Conservation (phyloP, 192 early-diverging fungal genomes). For the Geosiphon pyriformis region DNA sequence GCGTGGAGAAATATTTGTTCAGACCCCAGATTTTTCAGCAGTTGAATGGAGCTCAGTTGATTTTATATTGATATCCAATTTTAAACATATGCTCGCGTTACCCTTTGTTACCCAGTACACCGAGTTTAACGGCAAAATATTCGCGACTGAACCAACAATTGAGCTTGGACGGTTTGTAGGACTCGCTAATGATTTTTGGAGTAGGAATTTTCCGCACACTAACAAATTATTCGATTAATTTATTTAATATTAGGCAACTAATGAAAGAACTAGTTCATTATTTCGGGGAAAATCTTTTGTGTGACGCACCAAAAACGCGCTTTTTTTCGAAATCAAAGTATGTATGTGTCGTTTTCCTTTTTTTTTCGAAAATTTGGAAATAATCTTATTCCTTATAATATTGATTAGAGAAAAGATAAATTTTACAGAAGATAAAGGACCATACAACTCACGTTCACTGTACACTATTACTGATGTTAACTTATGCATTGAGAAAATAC, state of each 20-base stretch:
- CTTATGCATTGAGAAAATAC: constrained; percentile 55
- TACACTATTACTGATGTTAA: constrained; percentile 54
- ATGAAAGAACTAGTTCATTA: constrained; percentile 61
- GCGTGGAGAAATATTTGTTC: constrained; percentile 31
- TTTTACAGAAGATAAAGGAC: not conserved
- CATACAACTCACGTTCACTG: constrained; percentile 29
- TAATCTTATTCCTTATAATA: not conserved
- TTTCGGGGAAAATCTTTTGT: constrained; percentile 35
- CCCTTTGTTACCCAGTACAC: constrained; percentile 82
- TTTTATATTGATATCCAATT: constrained; percentile 70
- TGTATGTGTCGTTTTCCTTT: not conserved
- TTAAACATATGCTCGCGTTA: constrained; percentile 67
- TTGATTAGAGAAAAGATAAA: not conserved
- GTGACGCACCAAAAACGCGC: not conserved
- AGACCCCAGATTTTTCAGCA: constrained; percentile 44
- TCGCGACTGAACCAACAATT: constrained; percentile 77
- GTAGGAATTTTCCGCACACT: not conserved
- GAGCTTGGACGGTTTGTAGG: constrained; percentile 59
- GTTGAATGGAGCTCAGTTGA: constrained; percentile 67
- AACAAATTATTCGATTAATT: not conserved
- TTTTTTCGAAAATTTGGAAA: not conserved
- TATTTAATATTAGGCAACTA: constrained; percentile 33
- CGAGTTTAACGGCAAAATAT: constrained; percentile 68
- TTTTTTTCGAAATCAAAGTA: not conserved
- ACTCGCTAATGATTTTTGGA: not conserved